phyloP scores from a whole-genome alignment of 1,284 basidiomycete species.

The Apiotrichum mycotoxinovorans region DNA sequence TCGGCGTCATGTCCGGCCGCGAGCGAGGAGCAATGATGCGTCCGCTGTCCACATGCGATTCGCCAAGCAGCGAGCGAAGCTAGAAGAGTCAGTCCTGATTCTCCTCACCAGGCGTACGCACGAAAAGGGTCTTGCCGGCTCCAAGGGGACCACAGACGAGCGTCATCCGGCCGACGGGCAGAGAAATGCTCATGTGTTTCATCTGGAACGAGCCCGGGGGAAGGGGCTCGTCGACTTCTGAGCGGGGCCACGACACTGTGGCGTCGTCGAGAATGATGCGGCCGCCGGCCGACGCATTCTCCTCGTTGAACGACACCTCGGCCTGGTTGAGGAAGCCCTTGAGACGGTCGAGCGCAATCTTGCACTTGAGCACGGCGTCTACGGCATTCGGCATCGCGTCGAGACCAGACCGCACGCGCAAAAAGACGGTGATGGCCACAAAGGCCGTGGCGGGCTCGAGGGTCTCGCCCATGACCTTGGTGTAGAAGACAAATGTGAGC shows the following conservation, averaged over 20 bases:
- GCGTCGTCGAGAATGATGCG: constrained; percentile 31
- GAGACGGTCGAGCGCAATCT: constrained; percentile 41
- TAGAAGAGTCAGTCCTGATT: constrained; percentile 11
- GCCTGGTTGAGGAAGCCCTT: constrained; percentile 35
- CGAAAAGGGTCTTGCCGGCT: constrained; percentile 47
- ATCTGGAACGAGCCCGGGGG: constrained; percentile 26
- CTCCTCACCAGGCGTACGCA: constrained; percentile 25
- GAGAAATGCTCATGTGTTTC: constrained; percentile 26
- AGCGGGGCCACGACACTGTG: constrained; percentile 39
- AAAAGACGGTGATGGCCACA: constrained; percentile 39
- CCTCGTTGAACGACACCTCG: constrained; percentile 31
- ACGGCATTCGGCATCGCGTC: constrained; percentile 31
- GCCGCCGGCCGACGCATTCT: constrained; percentile 13
- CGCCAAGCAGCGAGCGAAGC: constrained; percentile 45
- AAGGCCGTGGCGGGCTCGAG: constrained; percentile 47
- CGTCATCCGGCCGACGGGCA: constrained; percentile 38
- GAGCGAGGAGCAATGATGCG: constrained; percentile 31
- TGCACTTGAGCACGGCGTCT: constrained; percentile 31
- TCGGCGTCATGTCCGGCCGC: constrained; percentile 26
- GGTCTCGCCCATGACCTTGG: constrained; percentile 34
- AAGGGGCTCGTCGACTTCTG: background rate
- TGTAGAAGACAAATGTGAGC: constrained; percentile 44
- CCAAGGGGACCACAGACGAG: constrained; percentile 48
- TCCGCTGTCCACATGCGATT: constrained; percentile 32
- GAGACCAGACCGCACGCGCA: constrained; percentile 35